Base-by-base conservation (phyloP, 2,329 filamentous ascomycete genomes). In the Pyrenophora graminea region DNA sequence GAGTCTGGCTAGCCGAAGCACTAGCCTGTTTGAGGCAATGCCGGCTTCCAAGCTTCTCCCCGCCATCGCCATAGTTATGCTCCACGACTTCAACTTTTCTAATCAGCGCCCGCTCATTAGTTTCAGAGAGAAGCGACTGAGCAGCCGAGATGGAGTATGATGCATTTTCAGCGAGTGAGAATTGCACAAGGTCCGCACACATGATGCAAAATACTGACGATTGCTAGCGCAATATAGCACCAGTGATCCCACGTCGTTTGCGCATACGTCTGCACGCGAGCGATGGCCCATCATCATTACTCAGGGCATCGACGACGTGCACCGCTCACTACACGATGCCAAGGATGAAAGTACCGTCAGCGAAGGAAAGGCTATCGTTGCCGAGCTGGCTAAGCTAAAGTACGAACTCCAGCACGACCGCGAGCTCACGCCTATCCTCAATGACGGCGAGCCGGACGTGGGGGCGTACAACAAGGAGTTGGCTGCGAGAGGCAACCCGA, bases 271-370 rank as follows among this genome's bases (percentile, higher is more conserved):
- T 7, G 93, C 90, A 30, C 83, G 88, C 67, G 87, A 91, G 61
- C 83, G 94, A 72, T 99, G 93, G 94, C 94, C 94, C 13, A 81
- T 96, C 49, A 99, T 99, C 69, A 77, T 99, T 64, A 97, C 94
- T 13, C 85, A 91, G 70, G 90, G 88, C 48, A 94, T 99, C 67
- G 93, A 99, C 71, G 93, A 97, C 73, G 82, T 96, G n/a, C 91
- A 96, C 76, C 89, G 89, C 45, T 81, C 89, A 6, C 82, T 88
- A 3, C 78, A 79, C 30, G 76, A 79, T 51, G 78, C 79, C 45
- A 79, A 82, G 31, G 84, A 90, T 44, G 74, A 85, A 8, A 81
- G 84, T 52, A 88, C 88, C 68, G 75, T 80, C 30, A 82, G 83
- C 19, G 94, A 97, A 73, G 94, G 94, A 66, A 97, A 97, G 79